Base-by-base conservation (phyloP, 1,139 yeast genomes). In the Magnusiomyces clavatus region DNA sequence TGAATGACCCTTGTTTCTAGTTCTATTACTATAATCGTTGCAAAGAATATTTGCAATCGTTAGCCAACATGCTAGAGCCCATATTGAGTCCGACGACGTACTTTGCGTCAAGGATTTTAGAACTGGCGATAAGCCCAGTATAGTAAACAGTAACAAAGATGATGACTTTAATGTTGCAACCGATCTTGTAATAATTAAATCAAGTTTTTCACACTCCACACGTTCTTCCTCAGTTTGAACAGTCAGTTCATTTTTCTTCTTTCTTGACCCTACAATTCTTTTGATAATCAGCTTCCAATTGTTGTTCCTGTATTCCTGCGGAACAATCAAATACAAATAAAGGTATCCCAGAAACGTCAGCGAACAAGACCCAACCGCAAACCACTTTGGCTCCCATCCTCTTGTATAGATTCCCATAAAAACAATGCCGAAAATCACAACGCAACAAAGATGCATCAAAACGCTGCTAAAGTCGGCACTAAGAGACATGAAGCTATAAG, bases 81-180 rank as follows among this genome's bases (percentile, higher is more conserved):
- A 92, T 57, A 94, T 88, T 16, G 97, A 88, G 68, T 92, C 97
- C 0, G 95, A 85, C 0, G 97, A 80, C 0, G 97, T 88, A 0
- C 96, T 86, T 59, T 81, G 79, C 0, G 97, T 89, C 49, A 94
- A 74, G 0, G 97, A 89, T 60, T 87, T 86, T 52, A 92, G 74
- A 2, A 92, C 92, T 0, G 98, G 98, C 0, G 97, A 86, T 45
- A 90, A 70, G 0, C 94, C 82, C 46, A 89, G 71, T 47, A 90
- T 70, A 3, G 86, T 78, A 56, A 90, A 78, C 1, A 83, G 75
- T 24, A 89, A 82, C 34, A 92, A 70, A 12, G 80, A 57, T 2
- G 88, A 78, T 1, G 95, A 83, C 64, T 86, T 86, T 38, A 78
- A 55, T 1, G 76, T 69, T 11, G 68, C 61, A 2, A 61, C 57